These are phyloP conservation scores for Chaetomidium leptoderma DNA, from an alignment of 495 filamentous ascomycete genomes.

Conservation along the genomic window DNA sequence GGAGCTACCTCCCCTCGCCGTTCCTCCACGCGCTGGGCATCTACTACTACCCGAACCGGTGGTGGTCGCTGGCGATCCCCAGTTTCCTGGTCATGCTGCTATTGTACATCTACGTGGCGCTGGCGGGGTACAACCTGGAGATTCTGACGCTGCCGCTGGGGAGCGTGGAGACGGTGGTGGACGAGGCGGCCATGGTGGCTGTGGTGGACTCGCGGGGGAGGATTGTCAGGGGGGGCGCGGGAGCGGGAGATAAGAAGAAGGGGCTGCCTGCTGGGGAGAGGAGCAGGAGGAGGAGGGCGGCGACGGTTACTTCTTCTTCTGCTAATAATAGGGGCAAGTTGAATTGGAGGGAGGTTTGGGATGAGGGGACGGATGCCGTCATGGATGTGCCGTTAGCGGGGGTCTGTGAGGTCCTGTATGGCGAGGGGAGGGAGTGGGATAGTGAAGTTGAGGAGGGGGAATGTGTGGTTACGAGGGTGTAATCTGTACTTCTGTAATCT, in stretches of 20 bases:
- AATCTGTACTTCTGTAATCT: background rate
- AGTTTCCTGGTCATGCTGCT: conserved; percentile 83
- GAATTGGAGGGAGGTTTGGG: conserved; percentile 81
- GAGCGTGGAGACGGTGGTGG: conserved; percentile 84
- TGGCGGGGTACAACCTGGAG: conserved; percentile 86
- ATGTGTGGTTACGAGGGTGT: conserved; percentile 19
- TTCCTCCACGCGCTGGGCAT: conserved; percentile 92
- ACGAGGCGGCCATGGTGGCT: conserved; percentile 81
- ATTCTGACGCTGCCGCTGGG: conserved; percentile 78
- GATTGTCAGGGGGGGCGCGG: conserved; percentile 46
- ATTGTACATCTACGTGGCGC: conserved; percentile 89
- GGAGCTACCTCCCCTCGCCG: conserved; percentile 88
- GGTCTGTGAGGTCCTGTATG: conserved; percentile 90
- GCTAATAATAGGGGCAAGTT: conserved; percentile 39
- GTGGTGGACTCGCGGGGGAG: conserved; percentile 69
- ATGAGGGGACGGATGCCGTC: conserved; percentile 89
- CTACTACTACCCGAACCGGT: conserved; percentile 93
- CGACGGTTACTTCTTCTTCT: conserved; percentile 4
- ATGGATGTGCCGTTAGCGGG: conserved; percentile 96
- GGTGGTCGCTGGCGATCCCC: conserved; percentile 93
- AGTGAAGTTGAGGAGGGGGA: conserved; percentile 18
- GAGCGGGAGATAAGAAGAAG: conserved; percentile 48
- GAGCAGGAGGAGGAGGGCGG: conserved; percentile 47
- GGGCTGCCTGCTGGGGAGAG: conserved; percentile 38
- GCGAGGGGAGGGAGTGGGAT: conserved; percentile 43